These are phyloP conservation scores for Cylindrotheca fusiformis DNA, from an alignment of 108 stramenopile species.

Conservation along the genomic window DNA sequence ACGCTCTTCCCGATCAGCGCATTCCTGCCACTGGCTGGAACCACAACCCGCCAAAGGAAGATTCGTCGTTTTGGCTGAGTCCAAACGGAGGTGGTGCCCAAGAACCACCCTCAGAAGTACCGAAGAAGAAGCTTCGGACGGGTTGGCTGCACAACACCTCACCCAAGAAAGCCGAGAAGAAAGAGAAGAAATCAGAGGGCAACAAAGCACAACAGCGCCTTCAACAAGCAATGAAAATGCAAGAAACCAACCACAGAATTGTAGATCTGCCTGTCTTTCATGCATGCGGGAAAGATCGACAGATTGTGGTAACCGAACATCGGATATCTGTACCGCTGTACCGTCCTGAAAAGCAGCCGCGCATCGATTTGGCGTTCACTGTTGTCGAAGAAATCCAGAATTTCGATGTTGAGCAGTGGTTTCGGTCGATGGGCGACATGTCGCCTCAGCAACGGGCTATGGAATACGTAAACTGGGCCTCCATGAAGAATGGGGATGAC, in stretches of 20 bases:
- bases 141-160: constrained; percentile 87
- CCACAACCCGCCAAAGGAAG: constrained; percentile 46
- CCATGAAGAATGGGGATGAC: constrained; percentile 36
- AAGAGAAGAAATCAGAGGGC: not conserved
- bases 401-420: constrained; percentile 18
- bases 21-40: constrained; percentile 50
- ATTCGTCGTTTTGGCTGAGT: constrained; percentile 29
- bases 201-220: constrained; percentile 44
- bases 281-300: constrained; percentile 48
- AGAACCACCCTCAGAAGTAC: constrained; percentile 1
- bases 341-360: constrained; percentile 25
- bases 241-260: constrained; percentile 77
- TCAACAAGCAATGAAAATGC: constrained; percentile 55
- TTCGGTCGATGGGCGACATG: constrained; percentile 13
- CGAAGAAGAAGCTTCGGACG: constrained; percentile 40
- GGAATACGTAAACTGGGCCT: constrained; percentile 40
- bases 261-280: constrained; percentile 66
- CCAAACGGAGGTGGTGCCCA: not conserved
- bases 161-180: constrained; percentile 16
- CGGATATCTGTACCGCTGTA: constrained; percentile 60
- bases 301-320: constrained; percentile 80
- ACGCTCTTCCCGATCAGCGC: constrained; percentile 7
- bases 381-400: constrained; percentile 63
- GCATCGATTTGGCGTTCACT: constrained; percentile 72
- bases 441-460: constrained; percentile 43